Evolutionary conservation across 2,329 filamentous ascomycete species (phyloP), one percentile per base, ranked within the genome.

Genomic region (Verticillium albo-atrum): DNA sequence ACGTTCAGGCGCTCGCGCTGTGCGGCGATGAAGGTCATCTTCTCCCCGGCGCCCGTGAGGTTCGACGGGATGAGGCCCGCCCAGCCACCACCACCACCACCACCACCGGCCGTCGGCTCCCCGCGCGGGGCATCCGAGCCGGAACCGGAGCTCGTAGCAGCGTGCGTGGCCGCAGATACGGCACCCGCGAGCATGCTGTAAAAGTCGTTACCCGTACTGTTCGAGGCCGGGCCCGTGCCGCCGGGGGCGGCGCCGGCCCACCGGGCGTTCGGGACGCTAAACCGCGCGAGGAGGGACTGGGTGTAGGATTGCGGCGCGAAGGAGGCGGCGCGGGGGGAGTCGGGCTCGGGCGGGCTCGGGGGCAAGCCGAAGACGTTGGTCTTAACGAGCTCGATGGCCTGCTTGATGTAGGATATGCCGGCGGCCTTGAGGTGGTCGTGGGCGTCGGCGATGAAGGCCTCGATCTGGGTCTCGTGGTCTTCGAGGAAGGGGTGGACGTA

Each of bases 401-500:
- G 82, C 70, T 89, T 89, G 63, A 93, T 75, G 72, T 92, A 93
- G 66, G 87, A 81, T 61, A 96, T 79, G 47, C 94, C 93, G 42
- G 91, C 87, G 17, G 86, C 80, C 75, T 88, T 90, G 62, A 91
- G 85, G 60, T 88, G 87, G 65, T 92, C 90, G 74, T 98, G 93
- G 47, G 88, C 82, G 61, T 87, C 84, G 64, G 88, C 88, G 73
- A 98, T 97, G 70, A 97, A 89, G 62, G 91, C 86, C 70, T 99
- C 95, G 74, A 99, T 98, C 65, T 91, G 86, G 51, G 82, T 75
- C 75, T 98, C 95, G 74, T 99, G 94, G 62, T 92, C 84, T 68
- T 87, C 82, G 55, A 99, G 87, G 78, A 94, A 97, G 0, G 94
- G 94, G 74, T 96, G 89, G 62, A 98, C 81, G 73, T 95, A 87